Conservation (phyloP, 345 rosid genomes). For the Hibiscus mutabilis region DNA sequence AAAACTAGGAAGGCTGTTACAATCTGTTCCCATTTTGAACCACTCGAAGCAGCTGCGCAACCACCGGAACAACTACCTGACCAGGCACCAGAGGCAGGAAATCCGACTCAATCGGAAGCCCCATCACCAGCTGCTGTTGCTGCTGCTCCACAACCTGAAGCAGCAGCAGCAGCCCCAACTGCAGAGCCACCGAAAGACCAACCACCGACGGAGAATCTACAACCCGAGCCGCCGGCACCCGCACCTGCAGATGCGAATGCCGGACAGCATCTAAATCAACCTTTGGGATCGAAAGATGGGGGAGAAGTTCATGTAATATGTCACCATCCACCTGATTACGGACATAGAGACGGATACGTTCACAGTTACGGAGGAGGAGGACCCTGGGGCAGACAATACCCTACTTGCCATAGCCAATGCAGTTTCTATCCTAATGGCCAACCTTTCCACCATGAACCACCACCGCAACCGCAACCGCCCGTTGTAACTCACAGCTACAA, state of each 20-base stretch:
- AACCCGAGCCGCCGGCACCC: slow-evolving; percentile 12
- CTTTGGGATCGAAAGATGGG: slow-evolving; percentile 33
- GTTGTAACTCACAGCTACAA: slow-evolving; percentile 53
- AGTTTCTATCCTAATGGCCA: slow-evolving; percentile 11
- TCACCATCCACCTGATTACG: slow-evolving; percentile 42
- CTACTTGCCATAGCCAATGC: neutral
- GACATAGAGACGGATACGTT: slow-evolving; percentile 25
- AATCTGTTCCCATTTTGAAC: slow-evolving; percentile 43
- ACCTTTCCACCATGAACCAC: slow-evolving; percentile 22
- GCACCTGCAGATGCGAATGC: slow-evolving; percentile 3
- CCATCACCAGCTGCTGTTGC: slow-evolving; percentile 18
- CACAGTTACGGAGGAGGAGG: slow-evolving; percentile 17
- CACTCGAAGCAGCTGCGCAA: neutral
- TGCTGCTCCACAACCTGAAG: slow-evolving; percentile 6
- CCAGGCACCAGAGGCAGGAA: slow-evolving; percentile 24
- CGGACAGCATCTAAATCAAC: slow-evolving; percentile 24
- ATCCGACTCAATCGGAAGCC: slow-evolving; percentile 36
- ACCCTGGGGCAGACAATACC: slow-evolving; percentile 15
- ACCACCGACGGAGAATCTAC: slow-evolving; percentile 30
- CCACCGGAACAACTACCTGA: slow-evolving; percentile 29
- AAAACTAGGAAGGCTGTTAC: slow-evolving; percentile 58
- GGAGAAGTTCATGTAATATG: slow-evolving; percentile 39
- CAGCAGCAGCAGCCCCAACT: neutral
- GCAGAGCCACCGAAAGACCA: slow-evolving; percentile 38
- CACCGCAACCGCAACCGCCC: slow-evolving; percentile 21